Percentiles rank a stretch among this genome's conserved stretches.
Conservation (phyloP, 495 filamentous ascomycete species). For the Podospora australis region DNA sequence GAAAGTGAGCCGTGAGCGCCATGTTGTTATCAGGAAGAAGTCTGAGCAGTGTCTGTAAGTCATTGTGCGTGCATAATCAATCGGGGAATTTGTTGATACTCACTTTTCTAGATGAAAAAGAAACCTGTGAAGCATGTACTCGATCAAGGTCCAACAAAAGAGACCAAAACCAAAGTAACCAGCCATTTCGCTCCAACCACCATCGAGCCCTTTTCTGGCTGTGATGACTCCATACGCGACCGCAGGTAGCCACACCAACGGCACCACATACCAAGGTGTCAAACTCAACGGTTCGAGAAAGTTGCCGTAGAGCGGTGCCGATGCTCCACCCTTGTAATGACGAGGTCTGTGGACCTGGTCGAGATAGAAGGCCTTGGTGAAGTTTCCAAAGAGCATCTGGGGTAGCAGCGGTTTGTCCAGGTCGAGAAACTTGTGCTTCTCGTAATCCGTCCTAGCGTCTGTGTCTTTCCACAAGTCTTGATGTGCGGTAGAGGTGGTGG, state of each 20-base stretch:
- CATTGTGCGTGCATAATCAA: background rate
- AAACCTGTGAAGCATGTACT: conserved; percentile 85
- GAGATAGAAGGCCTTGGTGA: conserved; percentile 89
- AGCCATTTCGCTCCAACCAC: conserved; percentile 31
- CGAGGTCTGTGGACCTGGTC: conserved; percentile 92
- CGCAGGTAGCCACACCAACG: conserved; percentile 73
- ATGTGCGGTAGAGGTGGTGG: conserved; percentile 73
- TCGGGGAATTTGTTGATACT: conserved; percentile 21
- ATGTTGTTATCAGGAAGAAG: conserved; percentile 87
- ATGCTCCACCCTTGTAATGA: conserved; percentile 87
- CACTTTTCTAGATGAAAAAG: conserved; percentile 93
- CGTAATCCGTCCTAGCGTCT: conserved; percentile 65
- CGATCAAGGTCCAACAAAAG: conserved; percentile 78
- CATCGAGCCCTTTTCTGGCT: conserved; percentile 50
- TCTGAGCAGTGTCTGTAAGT: conserved; percentile 34
- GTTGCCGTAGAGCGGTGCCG: conserved; percentile 94
- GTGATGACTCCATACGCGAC: conserved; percentile 66
- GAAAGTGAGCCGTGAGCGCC: conserved; percentile 79
- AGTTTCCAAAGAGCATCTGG: conserved; percentile 85
- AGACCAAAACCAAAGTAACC: conserved; percentile 61
- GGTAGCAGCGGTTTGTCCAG: conserved; percentile 75
- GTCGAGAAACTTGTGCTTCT: conserved; percentile 88
- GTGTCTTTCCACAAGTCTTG: conserved; percentile 86
- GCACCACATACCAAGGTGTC: conserved; percentile 89
- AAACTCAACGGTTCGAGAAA: conserved; percentile 91